Base-by-base conservation (phyloP, 1,284 basidiomycete species). In the Pseudozyma sp. region DNA sequence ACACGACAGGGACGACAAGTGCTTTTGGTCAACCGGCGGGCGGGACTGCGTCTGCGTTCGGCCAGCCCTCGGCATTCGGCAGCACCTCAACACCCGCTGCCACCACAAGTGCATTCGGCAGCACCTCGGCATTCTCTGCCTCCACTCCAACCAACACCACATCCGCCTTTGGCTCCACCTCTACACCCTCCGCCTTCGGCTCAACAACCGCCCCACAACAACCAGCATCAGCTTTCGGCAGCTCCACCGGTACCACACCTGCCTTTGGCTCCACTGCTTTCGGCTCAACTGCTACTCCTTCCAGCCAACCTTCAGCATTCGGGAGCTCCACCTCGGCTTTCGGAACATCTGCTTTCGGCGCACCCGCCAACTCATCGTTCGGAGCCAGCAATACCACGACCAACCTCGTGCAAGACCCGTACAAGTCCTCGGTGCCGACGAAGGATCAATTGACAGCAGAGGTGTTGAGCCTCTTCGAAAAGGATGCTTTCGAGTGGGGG, bases 401-500 rank as follows among this genome's bases (percentile, higher is more conserved):
- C 31, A 49, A 39, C 7, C 39, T 33, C 29, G 35, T 44, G 5
- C 48, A 63, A 3, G 71, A 74, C 14, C 66, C 71, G 0, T 74
- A 69, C 50, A 51, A 42, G 13, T 42, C 17, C 10, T 44, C 47
- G 0, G 65, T 56, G n/a, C 65, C 68, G 11, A 64, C 61, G 30
- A 42, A 43, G 31, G 40, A 37, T 13, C 68, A 75, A 45, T 44
- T 75, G 10, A 68, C 73, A 14, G 43, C 44, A 1, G 42, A 60
- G 8, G 65, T 75, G 16, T 31, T 68, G 24, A 51, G 33, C 3
- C 10, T 57, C 9, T 75, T 75, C 30, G 51, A 65, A 34, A 44
- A 34, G 4, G 58, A 71, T 3, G 4, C 9, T 0, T 75, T 75
- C 43, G 57, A 50, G 14, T 75, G 73, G 73, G 73, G 68, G 0